Evolutionary conservation across 1,139 yeast species (phyloP).

Genomic region (Candida frijolesensis): DNA sequence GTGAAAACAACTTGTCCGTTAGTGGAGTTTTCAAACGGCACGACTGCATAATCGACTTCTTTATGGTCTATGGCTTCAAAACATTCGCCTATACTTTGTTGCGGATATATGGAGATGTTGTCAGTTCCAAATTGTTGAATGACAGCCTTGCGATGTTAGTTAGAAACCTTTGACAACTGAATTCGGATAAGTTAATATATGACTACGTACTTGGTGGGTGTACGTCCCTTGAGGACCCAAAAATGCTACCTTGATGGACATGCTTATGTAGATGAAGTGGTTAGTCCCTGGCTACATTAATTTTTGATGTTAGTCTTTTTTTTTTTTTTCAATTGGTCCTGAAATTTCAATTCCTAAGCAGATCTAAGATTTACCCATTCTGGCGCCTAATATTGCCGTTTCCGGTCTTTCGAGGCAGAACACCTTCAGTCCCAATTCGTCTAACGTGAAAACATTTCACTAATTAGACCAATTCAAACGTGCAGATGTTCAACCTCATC

Average conservation of each 20-base stretch:
- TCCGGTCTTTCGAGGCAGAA: background rate
- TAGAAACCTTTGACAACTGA: background rate
- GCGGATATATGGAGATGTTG: slow-evolving; percentile 45
- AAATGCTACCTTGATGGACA: slow-evolving; percentile 56
- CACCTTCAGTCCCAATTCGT: background rate
- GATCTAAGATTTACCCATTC: background rate
- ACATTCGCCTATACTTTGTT: slow-evolving; percentile 60
- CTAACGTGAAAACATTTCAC: slow-evolving; percentile 1
- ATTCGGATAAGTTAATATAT: background rate
- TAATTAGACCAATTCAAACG: slow-evolving; percentile 2
- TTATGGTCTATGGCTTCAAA: slow-evolving; percentile 52
- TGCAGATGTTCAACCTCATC: background rate
- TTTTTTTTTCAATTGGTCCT: background rate
- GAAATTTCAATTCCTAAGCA: background rate
- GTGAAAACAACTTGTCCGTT: slow-evolving; percentile 92
- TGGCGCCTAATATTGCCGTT: background rate
- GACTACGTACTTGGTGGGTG: slow-evolving; percentile 72
- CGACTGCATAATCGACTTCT: slow-evolving; percentile 69
- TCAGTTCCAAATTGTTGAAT: slow-evolving; percentile 65
- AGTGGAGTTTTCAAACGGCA: slow-evolving; percentile 92
- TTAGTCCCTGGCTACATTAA: background rate
- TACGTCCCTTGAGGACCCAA: slow-evolving; percentile 91
- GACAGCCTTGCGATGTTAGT: slow-evolving; percentile 57
- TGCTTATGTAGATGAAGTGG: slow-evolving; percentile 5
- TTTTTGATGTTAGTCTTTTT: background rate